A percentile compares a stretch with the other conserved stretches of the same genome.
phyloP scores from a whole-genome alignment of 345 rosid genomes.

The Barbarea vulgaris region DNA sequence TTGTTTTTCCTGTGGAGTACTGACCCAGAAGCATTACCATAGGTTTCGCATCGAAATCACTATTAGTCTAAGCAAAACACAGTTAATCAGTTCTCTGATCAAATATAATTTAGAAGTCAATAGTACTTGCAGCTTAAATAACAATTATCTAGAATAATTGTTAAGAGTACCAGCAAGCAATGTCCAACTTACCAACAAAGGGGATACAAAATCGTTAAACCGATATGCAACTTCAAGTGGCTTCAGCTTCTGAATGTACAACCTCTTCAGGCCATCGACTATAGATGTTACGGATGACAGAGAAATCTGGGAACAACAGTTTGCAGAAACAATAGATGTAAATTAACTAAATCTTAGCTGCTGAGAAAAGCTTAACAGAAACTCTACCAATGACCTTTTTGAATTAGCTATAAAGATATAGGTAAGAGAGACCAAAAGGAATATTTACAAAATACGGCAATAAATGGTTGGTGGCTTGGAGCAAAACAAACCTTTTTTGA shows the following conservation, averaged over 20 bases:
- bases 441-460: background rate
- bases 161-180: background rate
- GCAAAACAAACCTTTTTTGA: conserved; percentile 66
- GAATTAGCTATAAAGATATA: background rate
- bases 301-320: conserved; percentile 55
- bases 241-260: conserved; percentile 86
- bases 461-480: conserved; percentile 9
- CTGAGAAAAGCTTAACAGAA: conserved; percentile 8
- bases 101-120: conserved; percentile 14
- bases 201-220: conserved; percentile 95
- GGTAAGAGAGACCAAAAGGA: background rate
- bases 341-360: background rate
- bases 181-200: conserved; percentile 64
- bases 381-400: conserved; percentile 1
- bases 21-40: conserved; percentile 99
- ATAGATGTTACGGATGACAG: conserved; percentile 88
- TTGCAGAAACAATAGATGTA: conserved; percentile 14
- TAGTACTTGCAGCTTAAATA: conserved; percentile 14
- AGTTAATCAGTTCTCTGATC: conserved; percentile 4
- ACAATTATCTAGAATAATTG: conserved; percentile 1
- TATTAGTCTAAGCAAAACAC: conserved; percentile 60
- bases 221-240: conserved; percentile 87
- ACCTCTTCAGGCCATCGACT: conserved; percentile 85
- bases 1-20: conserved; percentile 97
- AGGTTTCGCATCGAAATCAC: conserved; percentile 96